phyloP scores from a whole-genome alignment of 176 grass and related monocot genomes.

The Phragmites australis region DNA sequence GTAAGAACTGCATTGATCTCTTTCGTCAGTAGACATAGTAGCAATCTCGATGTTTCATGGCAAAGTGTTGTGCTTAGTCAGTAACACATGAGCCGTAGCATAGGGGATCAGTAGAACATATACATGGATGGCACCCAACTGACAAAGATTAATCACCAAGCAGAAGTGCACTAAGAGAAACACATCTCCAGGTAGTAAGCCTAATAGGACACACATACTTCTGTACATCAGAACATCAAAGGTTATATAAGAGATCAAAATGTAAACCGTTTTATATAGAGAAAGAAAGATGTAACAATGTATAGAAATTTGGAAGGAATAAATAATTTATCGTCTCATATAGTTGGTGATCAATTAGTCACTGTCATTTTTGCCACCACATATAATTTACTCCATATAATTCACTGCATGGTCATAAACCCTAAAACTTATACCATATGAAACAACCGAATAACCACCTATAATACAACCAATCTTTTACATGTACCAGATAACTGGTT shows the following conservation, averaged over 20 bases:
- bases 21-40: neutral
- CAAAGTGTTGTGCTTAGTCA: neutral
- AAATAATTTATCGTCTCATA: neutral
- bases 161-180: neutral
- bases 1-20: neutral
- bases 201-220: neutral
- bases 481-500: constrained; percentile 44
- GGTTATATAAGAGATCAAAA: neutral
- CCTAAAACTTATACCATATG: constrained; percentile 36
- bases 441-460: constrained; percentile 28
- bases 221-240: neutral
- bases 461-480: constrained; percentile 50
- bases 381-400: constrained; percentile 28
- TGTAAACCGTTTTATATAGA: neutral
- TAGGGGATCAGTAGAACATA: neutral
- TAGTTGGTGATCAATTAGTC: neutral
- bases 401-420: constrained; percentile 15
- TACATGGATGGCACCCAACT: neutral
- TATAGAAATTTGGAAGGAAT: neutral
- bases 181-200: neutral
- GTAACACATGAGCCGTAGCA: neutral
- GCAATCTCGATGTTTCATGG: neutral
- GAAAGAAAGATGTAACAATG: neutral
- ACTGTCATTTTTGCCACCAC: constrained; percentile 7
- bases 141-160: neutral